Percentiles rank a stretch among this genome's conserved stretches.
Conservation (phyloP, 176 grass and related monocot genomes). For the Oryza meyeriana region DNA sequence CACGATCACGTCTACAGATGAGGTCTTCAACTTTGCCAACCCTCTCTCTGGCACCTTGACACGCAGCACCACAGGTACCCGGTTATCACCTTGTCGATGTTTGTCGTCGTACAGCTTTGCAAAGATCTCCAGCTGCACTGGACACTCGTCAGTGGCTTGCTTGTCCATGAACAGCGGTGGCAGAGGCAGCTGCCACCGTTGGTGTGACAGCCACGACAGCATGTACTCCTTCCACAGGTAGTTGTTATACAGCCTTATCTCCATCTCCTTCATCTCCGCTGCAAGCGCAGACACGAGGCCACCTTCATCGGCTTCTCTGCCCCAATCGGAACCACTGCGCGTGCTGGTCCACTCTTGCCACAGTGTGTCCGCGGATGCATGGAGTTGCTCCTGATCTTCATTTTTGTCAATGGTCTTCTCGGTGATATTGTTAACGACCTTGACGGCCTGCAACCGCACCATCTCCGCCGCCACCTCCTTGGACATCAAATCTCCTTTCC, state of each 20-base stretch:
- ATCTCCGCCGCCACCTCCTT: too few species aligned
- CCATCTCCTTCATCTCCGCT: not conserved
- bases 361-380: not conserved
- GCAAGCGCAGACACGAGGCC: not conserved
- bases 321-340: too few species aligned
- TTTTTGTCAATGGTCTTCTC: not conserved
- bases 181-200: not conserved
- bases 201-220: not conserved
- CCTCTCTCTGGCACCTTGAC: not conserved
- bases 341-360: not conserved
- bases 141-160: not conserved
- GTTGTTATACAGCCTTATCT: not conserved
- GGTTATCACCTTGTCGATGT: not conserved
- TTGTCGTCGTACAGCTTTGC: not conserved
- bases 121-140: not conserved
- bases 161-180: not conserved
- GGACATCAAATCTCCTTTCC: too few species aligned
- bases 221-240: not conserved
- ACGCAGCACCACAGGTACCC: not conserved
- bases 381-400: not conserved
- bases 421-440: too few species aligned
- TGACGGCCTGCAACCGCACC: too few species aligned
- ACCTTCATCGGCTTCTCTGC: not conserved
- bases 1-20: not conserved
- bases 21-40: not conserved